Evolutionary conservation across 371 early-diverging fungal genomes (phyloP), one percentile per base, ranked within the genome.

Genomic region (Mucor irregularis): DNA sequence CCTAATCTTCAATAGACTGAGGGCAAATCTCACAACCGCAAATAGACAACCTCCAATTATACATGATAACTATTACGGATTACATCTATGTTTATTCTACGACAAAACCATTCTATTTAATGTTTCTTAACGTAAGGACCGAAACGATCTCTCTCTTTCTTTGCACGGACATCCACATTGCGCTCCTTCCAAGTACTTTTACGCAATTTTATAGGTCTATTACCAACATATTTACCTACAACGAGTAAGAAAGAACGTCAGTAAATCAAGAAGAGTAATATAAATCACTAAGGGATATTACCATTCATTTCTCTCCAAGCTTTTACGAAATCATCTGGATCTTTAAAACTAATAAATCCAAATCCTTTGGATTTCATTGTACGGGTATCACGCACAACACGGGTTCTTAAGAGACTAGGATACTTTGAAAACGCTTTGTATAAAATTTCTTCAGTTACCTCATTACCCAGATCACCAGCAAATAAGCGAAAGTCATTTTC

Each of bases 181-280:
- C 96, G 86, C n/a, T 96, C 95, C 54, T 91, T 88, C 96, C 96
- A 96, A 16, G 79, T 91, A 62, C 94, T 94, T 63, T 96, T 96
- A 40, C 95, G 82, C 26, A 97, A 81, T 68, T 94, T 96, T 56
- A 96, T 90, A 9, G 98, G 98, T 52, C 97, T 73, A 59, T 90
- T 93, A 21, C 98, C 98, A 8, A 97, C 89, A 69, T 96, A 97
- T 79, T 97, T 96, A 30, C 94, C 95, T 94, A 76, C 7, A 8
- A 19, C n/a, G n/a, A n/a, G n/a, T n/a, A n/a, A n/a, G 8, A 8
- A 5, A 44, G 5, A 21, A n/a, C 8, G 1, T 24, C 2, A 21
- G 16, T 17, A 40, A 26, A 43, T 22, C 14, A 7, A 24, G 26
- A 4, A 10, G n/a, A 28, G n/a, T n/a, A 44, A 44, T n/a, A 26